A percentile compares a stretch with the other conserved stretches of the same genome.
Evolutionary conservation across 805 yeast genomes (phyloP).

Genomic region (Saturnispora sekii): DNA sequence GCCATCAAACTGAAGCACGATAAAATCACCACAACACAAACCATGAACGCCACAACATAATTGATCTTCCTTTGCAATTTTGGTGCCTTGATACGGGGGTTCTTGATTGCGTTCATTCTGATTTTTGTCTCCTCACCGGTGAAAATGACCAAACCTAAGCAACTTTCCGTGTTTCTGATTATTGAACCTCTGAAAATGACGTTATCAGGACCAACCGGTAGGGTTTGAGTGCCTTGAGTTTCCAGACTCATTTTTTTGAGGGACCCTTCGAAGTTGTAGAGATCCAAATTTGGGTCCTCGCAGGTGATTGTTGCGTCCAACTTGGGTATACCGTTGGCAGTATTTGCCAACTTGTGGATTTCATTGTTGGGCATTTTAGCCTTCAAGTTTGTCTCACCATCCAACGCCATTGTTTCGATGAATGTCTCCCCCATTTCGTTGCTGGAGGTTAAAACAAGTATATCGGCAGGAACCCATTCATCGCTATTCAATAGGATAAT

Average conservation of each 20-base stretch:
- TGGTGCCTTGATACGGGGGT: slow-evolving; percentile 90
- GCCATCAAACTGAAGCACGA: slow-evolving; percentile 80
- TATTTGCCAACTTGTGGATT: slow-evolving; percentile 40
- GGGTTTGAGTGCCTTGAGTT: slow-evolving; percentile 26
- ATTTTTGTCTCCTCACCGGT: slow-evolving; percentile 95
- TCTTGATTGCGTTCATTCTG: slow-evolving; percentile 86
- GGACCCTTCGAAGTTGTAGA: slow-evolving; percentile 86
- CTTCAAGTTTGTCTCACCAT: slow-evolving; percentile 93
- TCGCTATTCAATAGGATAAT: slow-evolving; percentile 61
- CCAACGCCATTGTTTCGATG: slow-evolving; percentile 94
- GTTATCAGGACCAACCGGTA: slow-evolving; percentile 70
- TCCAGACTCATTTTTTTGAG: slow-evolving; percentile 28
- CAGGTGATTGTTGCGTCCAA: slow-evolving; percentile 47
- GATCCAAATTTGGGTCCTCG: slow-evolving; percentile 88
- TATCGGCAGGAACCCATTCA: slow-evolving; percentile 94
- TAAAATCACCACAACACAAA: slow-evolving; percentile 60
- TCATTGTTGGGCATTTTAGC: slow-evolving; percentile 59
- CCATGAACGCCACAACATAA: slow-evolving; percentile 80
- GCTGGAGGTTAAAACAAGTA: slow-evolving; percentile 60
- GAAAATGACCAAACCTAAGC: slow-evolving; percentile 76
- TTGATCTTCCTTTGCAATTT: slow-evolving; percentile 79
- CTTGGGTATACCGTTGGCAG: slow-evolving; percentile 40
- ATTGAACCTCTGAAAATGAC: slow-evolving; percentile 88
- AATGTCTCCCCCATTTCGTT: slow-evolving; percentile 57
- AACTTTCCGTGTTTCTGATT: slow-evolving; percentile 68